Conservation (phyloP, 1,284 basidiomycete species). For the Apiotrichum mycotoxinovorans region DNA sequence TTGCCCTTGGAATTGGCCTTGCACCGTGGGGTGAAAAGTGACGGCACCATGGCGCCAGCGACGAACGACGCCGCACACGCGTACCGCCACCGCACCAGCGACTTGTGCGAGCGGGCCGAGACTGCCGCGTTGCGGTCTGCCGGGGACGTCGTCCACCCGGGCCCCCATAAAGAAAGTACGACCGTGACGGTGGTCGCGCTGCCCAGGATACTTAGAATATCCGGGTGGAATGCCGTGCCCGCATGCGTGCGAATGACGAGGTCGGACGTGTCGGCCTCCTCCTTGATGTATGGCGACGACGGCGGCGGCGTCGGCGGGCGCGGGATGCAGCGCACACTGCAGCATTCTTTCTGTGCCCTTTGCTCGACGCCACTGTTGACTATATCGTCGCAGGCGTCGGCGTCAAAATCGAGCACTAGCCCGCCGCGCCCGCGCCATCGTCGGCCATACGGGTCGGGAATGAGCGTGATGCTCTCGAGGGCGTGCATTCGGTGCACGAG, state of each 20-base stretch:
- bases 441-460: not conserved
- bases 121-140: not conserved
- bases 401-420: not conserved
- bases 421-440: not conserved
- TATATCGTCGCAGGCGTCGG: too few species aligned
- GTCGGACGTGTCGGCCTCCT: not conserved
- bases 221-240: not conserved
- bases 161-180: not conserved
- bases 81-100: not conserved
- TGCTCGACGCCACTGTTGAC: too few species aligned
- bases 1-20: too few species aligned
- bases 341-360: too few species aligned
- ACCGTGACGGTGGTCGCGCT: not conserved
- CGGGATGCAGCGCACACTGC: not conserved
- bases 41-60: not conserved
- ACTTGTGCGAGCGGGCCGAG: not conserved
- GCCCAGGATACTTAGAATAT: not conserved
- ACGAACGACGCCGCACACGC: not conserved
- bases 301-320: not conserved
- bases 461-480: not conserved
- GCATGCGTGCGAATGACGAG: not conserved
- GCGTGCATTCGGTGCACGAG: not conserved
- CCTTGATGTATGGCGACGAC: not conserved
- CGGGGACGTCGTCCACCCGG: not conserved
- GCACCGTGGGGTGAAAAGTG: too few species aligned